phyloP scores from a whole-genome alignment of 192 early-diverging fungal genomes.

The Coemansia sp. region DNA sequence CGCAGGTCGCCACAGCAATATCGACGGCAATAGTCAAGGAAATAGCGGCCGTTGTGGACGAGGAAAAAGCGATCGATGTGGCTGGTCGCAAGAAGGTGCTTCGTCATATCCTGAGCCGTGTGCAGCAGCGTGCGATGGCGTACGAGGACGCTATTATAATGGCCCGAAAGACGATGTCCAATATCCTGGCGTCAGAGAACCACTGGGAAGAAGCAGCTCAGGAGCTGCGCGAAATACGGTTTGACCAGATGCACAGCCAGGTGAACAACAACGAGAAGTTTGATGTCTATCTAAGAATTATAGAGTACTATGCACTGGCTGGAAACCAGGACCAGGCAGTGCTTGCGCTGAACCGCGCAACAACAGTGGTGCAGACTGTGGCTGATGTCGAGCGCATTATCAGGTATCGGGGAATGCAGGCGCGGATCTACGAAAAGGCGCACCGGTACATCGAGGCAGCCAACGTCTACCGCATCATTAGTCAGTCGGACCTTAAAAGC shows the following conservation, averaged over 20 bases:
- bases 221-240: conserved; percentile 82
- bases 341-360: conserved; percentile 80
- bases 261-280: conserved; percentile 68
- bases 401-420: conserved; percentile 80
- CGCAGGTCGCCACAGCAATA: conserved; percentile 71
- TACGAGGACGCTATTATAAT: conserved; percentile 65
- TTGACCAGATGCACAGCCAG: conserved; percentile 85
- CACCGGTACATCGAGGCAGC: conserved; percentile 84
- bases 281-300: conserved; percentile 80
- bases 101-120: conserved; percentile 64
- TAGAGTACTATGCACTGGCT: conserved; percentile 81
- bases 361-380: conserved; percentile 60
- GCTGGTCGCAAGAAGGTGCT: conserved; percentile 61
- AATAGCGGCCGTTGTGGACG: conserved; percentile 64
- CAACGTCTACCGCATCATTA: conserved; percentile 79
- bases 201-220: conserved; percentile 84
- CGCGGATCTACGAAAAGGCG: conserved; percentile 80
- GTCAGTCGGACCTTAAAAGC: conserved; percentile 66
- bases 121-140: conserved; percentile 75
- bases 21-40: conserved; percentile 75
- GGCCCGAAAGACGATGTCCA: conserved; percentile 74
- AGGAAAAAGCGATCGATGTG: conserved; percentile 30
- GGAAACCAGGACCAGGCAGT: conserved; percentile 81
- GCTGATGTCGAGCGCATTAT: conserved; percentile 58
- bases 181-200: conserved; percentile 69